Conservation (phyloP, 2,329 filamentous ascomycete species). For the Furcasterigmium sp. region DNA sequence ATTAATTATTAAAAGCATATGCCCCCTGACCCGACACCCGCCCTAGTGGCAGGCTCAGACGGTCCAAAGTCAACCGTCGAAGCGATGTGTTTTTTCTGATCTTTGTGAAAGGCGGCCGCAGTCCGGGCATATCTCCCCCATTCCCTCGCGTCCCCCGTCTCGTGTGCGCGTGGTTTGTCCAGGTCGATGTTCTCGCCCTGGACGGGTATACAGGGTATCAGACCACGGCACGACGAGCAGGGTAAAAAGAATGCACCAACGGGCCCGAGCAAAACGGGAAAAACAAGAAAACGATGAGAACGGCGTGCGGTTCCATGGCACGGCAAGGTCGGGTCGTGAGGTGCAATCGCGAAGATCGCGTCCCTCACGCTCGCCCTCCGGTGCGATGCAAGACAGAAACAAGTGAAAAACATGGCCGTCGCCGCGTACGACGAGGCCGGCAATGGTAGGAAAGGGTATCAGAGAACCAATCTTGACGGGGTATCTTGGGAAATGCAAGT, state of each 20-base stretch:
- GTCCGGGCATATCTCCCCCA: constrained; percentile 10
- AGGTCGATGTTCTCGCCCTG: constrained; percentile 15
- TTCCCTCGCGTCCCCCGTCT: constrained; percentile 12
- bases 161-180: constrained; percentile 14
- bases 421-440: constrained; percentile 9
- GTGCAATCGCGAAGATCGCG: constrained; percentile 2
- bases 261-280: too few species aligned
- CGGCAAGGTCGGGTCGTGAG: background rate
- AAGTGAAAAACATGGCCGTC: constrained; percentile 9
- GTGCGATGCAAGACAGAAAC: constrained; percentile 13
- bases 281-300: constrained; percentile 12
- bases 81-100: constrained; percentile 8
- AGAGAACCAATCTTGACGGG: constrained; percentile 44
- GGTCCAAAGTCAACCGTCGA: constrained; percentile 7
- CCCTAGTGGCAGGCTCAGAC: constrained; percentile 13
- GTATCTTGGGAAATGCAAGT: constrained; percentile 54
- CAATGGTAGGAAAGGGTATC: constrained; percentile 20
- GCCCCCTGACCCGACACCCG: constrained; percentile 12
- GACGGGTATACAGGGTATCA: constrained; percentile 31
- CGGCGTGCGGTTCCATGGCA: constrained; percentile 13
- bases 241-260: constrained; percentile 7
- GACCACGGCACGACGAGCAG: constrained; percentile 18
- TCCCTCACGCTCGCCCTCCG: constrained; percentile 11
- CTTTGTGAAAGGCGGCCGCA: background rate
- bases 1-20: constrained; percentile 35